A percentile compares a stretch with the other conserved stretches of the same genome.
phyloP scores from a whole-genome alignment of 768 basidiomycete species.

The Cystobasidium onofrii region DNA sequence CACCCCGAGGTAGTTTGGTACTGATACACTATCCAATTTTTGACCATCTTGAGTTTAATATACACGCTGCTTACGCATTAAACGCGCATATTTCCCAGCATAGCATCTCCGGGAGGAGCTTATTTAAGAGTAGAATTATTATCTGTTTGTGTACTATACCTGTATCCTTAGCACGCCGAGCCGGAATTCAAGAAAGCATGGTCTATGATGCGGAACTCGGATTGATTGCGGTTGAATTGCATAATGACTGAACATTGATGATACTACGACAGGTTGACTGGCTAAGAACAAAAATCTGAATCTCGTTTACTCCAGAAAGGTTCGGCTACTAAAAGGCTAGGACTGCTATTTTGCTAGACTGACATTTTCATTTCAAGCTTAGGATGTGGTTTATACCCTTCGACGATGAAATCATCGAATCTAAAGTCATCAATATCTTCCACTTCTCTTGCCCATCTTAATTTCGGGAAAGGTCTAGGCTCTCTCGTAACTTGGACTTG shows the following conservation, averaged over 20 bases:
- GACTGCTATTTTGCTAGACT: slow-evolving; percentile 49
- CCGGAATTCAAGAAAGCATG: too few species aligned
- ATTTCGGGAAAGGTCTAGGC: slow-evolving; percentile 72
- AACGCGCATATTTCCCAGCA: not conserved
- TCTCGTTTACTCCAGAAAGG: not conserved
- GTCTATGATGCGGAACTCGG: not conserved
- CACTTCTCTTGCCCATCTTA: slow-evolving; percentile 62
- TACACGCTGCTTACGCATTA: too few species aligned
- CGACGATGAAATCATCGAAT: slow-evolving; percentile 71
- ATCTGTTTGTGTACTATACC: too few species aligned
- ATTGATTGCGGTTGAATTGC: slow-evolving; percentile 8
- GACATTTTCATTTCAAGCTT: slow-evolving; percentile 95
- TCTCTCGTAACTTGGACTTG: slow-evolving; percentile 67
- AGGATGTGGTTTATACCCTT: slow-evolving; percentile 75
- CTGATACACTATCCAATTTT: not conserved
- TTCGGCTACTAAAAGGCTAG: too few species aligned
- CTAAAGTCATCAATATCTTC: slow-evolving; percentile 70
- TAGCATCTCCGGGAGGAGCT: not conserved
- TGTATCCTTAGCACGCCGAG: not conserved
- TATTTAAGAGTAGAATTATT: not conserved
- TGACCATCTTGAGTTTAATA: too few species aligned
- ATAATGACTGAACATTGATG: not conserved
- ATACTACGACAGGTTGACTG: slow-evolving; percentile 12
- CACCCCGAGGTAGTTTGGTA: not conserved
- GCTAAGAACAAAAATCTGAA: not conserved